Percentiles rank a stretch among this genome's conserved stretches.
Conservation (phyloP, 129 eudicot species). For the Artemisia annua region DNA sequence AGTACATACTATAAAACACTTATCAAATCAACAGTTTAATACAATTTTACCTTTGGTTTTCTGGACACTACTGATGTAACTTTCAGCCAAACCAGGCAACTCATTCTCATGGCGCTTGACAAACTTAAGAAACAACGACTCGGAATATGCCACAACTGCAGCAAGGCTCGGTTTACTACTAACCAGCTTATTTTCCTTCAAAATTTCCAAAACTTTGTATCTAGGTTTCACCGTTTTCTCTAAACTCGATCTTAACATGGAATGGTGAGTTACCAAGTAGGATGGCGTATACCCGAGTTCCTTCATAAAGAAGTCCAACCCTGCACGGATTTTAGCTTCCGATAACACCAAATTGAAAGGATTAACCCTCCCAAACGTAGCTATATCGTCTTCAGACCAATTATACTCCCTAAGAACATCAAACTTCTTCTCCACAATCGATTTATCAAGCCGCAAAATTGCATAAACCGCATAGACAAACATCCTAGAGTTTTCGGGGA, state of each 20-base stretch:
- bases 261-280: conserved; percentile 11
- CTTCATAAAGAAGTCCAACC: conserved; percentile 35
- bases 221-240: conserved; percentile 26
- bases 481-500: not conserved
- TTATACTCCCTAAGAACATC: conserved; percentile 35
- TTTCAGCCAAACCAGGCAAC: conserved; percentile 21
- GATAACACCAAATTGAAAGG: conserved; percentile 23
- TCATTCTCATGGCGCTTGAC: conserved; percentile 13
- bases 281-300: conserved; percentile 22
- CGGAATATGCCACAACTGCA: not conserved
- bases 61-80: conserved; percentile 16
- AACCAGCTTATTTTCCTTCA: conserved; percentile 16
- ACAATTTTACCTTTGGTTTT: too few relatives aligned
- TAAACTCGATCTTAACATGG: conserved; percentile 21
- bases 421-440: conserved; percentile 11
- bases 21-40: too few relatives aligned
- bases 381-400: conserved; percentile 31
- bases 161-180: not conserved
- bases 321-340: conserved; percentile 24
- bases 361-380: conserved; percentile 5
- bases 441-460: not conserved
- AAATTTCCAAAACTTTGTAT: conserved; percentile 15
- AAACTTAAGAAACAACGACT: conserved; percentile 17
- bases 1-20: too few relatives aligned
- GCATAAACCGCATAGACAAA: conserved; percentile 28